Evolutionary conservation across 2,329 filamentous ascomycete genomes (phyloP).

Genomic region (Paraphoma sp.): DNA sequence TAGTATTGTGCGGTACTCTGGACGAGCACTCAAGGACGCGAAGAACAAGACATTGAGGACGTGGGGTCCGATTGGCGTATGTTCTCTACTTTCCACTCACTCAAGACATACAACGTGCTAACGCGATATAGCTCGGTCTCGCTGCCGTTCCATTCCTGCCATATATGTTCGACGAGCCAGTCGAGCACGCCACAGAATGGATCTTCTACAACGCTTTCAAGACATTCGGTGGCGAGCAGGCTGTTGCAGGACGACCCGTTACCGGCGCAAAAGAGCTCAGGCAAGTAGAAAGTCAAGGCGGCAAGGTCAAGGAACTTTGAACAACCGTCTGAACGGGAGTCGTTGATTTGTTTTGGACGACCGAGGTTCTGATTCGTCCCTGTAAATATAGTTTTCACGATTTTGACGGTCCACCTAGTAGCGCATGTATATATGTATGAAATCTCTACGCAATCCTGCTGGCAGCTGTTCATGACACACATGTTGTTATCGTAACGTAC

Average conservation of each 20-base stretch:
- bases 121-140: conserved; percentile 60
- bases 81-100: conserved; percentile 42
- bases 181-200: conserved; percentile 92
- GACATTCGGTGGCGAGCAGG: conserved; percentile 69
- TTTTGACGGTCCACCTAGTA: not conserved
- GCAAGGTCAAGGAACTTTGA: conserved; percentile 48
- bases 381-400: not conserved
- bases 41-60: conserved; percentile 80
- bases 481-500: too few species aligned
- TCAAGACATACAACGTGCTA: not conserved
- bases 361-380: not conserved
- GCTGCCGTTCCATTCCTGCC: conserved; percentile 80
- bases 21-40: conserved; percentile 79
- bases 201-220: conserved; percentile 83
- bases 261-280: conserved; percentile 48
- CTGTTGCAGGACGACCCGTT: conserved; percentile 54
- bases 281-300: conserved; percentile 39
- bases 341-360: too few species aligned
- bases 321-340: not conserved
- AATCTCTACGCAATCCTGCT: too few species aligned
- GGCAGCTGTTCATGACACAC: too few species aligned
- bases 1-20: conserved; percentile 88
- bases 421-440: conserved; percentile 1
- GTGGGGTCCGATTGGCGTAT: conserved; percentile 89
- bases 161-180: conserved; percentile 85